A percentile compares a stretch with the other conserved stretches of the same genome.
These are phyloP conservation scores for Cryptococcus jaspeensis DNA, from an alignment of 1,284 basidiomycete genomes.

Conservation along the genomic window DNA sequence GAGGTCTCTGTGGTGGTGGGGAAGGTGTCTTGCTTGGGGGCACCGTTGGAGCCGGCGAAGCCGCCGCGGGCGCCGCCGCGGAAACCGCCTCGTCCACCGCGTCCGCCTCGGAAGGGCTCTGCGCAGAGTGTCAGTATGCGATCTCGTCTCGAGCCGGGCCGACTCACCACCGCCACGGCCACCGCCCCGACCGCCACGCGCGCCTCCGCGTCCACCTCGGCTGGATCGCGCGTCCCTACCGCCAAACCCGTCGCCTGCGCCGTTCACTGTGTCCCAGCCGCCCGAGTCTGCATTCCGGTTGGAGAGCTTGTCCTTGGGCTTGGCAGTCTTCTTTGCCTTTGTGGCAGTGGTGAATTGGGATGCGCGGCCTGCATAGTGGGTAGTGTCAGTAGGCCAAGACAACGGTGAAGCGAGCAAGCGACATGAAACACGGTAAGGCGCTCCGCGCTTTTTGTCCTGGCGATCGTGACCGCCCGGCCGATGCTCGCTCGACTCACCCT, in stretches of 20 bases:
- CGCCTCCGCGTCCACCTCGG: constrained; percentile 43
- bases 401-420: no score
- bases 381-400: not conserved
- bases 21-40: constrained; percentile 24
- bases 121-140: constrained; percentile 1
- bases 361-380: constrained; percentile 42
- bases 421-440: not conserved
- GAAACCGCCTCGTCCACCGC: constrained; percentile 40
- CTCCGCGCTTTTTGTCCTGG: not conserved
- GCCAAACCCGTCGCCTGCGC: constrained; percentile 28
- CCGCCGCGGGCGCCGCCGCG: constrained; percentile 45
- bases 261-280: constrained; percentile 40
- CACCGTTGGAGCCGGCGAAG: constrained; percentile 27
- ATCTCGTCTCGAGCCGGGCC: not conserved
- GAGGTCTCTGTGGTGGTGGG: constrained; percentile 41
- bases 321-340: constrained; percentile 45
- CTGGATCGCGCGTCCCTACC: constrained; percentile 36
- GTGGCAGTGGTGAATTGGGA: constrained; percentile 51
- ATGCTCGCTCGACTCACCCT: constrained; percentile 37
- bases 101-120: constrained; percentile 38
- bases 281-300: constrained; percentile 47
- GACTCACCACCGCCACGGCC: constrained; percentile 37
- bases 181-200: constrained; percentile 41
- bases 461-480: not conserved
- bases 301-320: constrained; percentile 36